Conservation (phyloP, 495 filamentous ascomycete species). For the Thozetella sp. region DNA sequence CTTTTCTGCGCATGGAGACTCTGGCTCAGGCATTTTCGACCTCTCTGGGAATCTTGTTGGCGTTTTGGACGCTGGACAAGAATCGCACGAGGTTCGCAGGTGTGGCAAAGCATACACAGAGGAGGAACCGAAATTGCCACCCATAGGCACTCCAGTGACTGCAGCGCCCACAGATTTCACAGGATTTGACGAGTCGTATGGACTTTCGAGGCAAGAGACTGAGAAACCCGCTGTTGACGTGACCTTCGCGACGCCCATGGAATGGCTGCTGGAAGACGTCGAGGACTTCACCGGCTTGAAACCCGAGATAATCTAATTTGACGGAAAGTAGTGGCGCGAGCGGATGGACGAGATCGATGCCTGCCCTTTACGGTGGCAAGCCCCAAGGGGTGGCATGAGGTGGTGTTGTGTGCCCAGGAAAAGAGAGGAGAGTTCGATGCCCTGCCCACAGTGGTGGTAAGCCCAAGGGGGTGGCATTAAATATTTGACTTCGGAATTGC, state of each 20-base stretch:
- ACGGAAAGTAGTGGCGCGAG: too few species aligned
- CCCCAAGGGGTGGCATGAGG: background rate
- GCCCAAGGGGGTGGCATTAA: background rate
- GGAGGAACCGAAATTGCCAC: slow-evolving; percentile 6
- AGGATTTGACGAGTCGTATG: background rate
- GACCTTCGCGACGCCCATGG: slow-evolving; percentile 16
- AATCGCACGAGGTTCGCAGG: background rate
- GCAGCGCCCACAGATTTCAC: background rate
- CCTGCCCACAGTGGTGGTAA: background rate
- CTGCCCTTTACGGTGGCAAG: background rate
- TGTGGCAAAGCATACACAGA: background rate
- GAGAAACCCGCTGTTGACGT: slow-evolving; percentile 3
- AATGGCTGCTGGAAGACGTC: slow-evolving; percentile 15
- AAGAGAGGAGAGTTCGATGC: background rate
- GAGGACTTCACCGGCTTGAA: slow-evolving; percentile 11
- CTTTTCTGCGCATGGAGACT: slow-evolving; percentile 8
- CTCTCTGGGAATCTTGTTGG: background rate
- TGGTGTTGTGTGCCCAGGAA: background rate
- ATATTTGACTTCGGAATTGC: background rate
- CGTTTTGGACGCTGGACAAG: slow-evolving; percentile 3
- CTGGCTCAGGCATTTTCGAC: slow-evolving; percentile 8
- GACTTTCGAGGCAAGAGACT: background rate
- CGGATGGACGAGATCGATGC: too few species aligned
- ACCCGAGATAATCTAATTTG: background rate
- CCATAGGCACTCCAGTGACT: background rate